Evolutionary conservation across 345 rosid species (phyloP).

Genomic region (Hypericum perforatum): DNA sequence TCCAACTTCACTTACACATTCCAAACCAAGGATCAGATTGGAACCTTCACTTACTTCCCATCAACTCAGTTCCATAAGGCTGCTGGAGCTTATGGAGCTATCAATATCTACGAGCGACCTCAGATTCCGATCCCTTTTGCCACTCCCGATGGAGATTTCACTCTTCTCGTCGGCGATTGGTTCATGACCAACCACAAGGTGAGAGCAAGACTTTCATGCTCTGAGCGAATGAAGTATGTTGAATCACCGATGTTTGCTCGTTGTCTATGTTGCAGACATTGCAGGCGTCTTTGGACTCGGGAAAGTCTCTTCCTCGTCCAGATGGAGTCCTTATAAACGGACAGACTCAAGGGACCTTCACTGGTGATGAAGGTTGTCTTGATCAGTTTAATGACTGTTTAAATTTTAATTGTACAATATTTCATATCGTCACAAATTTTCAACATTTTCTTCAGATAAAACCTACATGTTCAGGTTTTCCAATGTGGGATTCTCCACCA

Average conservation of each 20-base stretch:
- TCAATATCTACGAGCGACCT: constrained; percentile 52
- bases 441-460: constrained; percentile 44
- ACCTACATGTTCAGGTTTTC: constrained; percentile 82
- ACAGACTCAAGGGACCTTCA: constrained; percentile 31
- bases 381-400: neutral
- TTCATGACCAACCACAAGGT: constrained; percentile 72
- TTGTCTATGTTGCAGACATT: constrained; percentile 29
- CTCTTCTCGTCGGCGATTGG: constrained; percentile 84
- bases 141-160: constrained; percentile 57
- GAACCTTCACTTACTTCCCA: constrained; percentile 70
- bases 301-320: constrained; percentile 51
- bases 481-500: constrained; percentile 59
- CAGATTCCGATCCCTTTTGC: constrained; percentile 70
- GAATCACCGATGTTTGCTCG: neutral
- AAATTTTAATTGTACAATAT: neutral
- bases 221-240: no score
- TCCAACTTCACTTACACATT: constrained; percentile 72
- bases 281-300: constrained; percentile 50
- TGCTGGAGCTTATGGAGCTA: constrained; percentile 76
- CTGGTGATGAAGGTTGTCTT: constrained; percentile 53
- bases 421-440: neutral
- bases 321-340: constrained; percentile 36
- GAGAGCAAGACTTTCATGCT: neutral
- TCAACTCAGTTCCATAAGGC: constrained; percentile 69
- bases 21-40: constrained; percentile 91